Conservation (phyloP, 306 rosid species). For the Trichosanthes cucumerina region DNA sequence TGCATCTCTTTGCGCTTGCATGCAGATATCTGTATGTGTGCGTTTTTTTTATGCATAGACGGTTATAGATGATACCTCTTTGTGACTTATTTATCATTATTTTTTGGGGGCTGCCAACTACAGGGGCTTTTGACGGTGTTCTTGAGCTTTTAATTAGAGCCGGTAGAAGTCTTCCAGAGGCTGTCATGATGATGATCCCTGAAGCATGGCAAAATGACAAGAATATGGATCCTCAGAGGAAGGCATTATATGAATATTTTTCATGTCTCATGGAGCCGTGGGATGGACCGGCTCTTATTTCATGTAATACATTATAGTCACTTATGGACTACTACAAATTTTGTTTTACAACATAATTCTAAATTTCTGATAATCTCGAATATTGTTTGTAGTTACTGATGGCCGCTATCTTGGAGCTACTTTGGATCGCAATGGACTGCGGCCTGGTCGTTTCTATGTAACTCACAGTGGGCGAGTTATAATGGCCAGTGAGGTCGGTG, state of each 20-base stretch:
- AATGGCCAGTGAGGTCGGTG: conserved; percentile 99
- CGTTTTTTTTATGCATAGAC: not conserved
- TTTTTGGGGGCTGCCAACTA: not conserved
- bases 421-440: conserved; percentile 86
- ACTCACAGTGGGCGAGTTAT: conserved; percentile 93
- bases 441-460: conserved; percentile 95
- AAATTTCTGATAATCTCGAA: not conserved
- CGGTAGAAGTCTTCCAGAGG: conserved; percentile 97
- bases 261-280: conserved; percentile 98
- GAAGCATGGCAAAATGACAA: conserved; percentile 99
- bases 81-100: not conserved
- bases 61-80: not conserved
- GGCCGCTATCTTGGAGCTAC: conserved; percentile 99
- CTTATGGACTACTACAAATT: not conserved
- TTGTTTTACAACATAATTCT: not conserved
- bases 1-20: not conserved
- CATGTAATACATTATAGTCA: conserved; percentile 40
- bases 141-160: conserved; percentile 88
- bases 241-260: conserved; percentile 76
- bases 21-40: not conserved
- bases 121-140: conserved; percentile 96
- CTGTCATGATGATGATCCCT: conserved; percentile 99
- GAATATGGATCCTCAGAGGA: conserved; percentile 76
- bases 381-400: conserved; percentile 63
- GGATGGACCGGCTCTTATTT: conserved; percentile 99